Evolutionary conservation across 2,329 filamentous ascomycete species (phyloP), one percentile per base, ranked within the genome.

Genomic region (Talaromyces amestolkiae): DNA sequence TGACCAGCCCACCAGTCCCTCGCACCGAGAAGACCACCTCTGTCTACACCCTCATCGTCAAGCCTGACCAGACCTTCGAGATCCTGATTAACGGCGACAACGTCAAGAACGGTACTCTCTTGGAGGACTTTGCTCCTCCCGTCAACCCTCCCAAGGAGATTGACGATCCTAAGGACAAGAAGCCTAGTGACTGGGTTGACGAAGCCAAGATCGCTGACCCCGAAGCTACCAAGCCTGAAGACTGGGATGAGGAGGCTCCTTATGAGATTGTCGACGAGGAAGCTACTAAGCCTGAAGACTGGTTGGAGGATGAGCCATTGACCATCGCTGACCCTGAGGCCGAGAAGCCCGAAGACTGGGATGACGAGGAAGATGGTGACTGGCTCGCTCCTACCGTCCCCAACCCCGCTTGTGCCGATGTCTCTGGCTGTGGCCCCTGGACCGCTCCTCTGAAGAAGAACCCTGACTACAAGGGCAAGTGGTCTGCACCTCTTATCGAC

Each of bases 281-380:
- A 72, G 95, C 95, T 66, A 90, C 87, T 73, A 92, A 89, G 84
- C 95, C 95, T 60, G 93, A 92, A 72, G 95, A 98, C 82, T 99
- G 95, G 95, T 89, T 99, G 68, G 94, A 93, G 79, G 84, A 93
- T 69, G 95, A 98, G 84, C 87, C 93, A 70, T 82, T 86, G 69
- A 91, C 87, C 70, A 84, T 98, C 68, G 87, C 93, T 65, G 95
- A 99, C 83, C 95, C 95, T 64, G 93, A 97, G 83, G 93, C 94
- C 61, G 85, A 91, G 84, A 99, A 98, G 90, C 95, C 95, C 69
- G 93, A 97, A 83, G 95, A 98, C 79, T 99, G 95, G 95, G 94
- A 97, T 82, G 94, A 99, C 67, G 95, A 99, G 84, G 95, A 99
- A 84, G 95, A 99, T 79, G 95, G 95, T 80, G 95, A 99, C 84